These are phyloP conservation scores for Cyanidium caldarium DNA, from an alignment of 23 red algal species.

Conservation along the genomic window DNA sequence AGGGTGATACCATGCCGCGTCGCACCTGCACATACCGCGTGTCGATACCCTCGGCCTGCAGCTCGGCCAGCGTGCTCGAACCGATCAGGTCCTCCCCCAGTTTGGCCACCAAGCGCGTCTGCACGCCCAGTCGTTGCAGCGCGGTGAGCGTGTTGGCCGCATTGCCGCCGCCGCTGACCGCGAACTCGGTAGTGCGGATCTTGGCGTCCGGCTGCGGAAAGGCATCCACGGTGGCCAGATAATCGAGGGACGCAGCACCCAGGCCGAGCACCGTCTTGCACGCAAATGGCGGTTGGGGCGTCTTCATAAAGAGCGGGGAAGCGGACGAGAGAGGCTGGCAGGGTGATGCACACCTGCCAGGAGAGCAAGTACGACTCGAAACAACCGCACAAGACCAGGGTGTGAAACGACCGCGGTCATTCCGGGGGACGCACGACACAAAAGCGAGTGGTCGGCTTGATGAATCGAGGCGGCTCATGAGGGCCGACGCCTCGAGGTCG, in stretches of 20 bases:
- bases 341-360: too few relatives aligned
- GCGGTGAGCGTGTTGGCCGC: conserved; percentile 58
- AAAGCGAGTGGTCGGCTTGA: too few relatives aligned
- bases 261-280: conserved; percentile 74
- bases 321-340: too few relatives aligned
- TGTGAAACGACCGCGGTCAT: too few relatives aligned
- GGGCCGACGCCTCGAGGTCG: too few relatives aligned
- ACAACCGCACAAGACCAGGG: too few relatives aligned
- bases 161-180: conserved; percentile 63
- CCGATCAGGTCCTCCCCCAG: conserved; percentile 55
- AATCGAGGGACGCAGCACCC: conserved; percentile 49
- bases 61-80: conserved; percentile 16
- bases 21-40: conserved; percentile 12
- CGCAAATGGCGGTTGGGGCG: too few relatives aligned
- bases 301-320: too few relatives aligned
- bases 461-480: too few relatives aligned
- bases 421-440: too few relatives aligned
- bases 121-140: conserved; percentile 43
- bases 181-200: conserved; percentile 31
- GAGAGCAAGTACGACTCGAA: too few relatives aligned
- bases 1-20: conserved; percentile 20
- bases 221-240: conserved; percentile 22
- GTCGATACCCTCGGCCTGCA: conserved; percentile 70
- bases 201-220: conserved; percentile 72
- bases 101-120: conserved; percentile 23